Evolutionary conservation across 208 protist species (phyloP).

Genomic region (Crithidia expoeki): DNA sequence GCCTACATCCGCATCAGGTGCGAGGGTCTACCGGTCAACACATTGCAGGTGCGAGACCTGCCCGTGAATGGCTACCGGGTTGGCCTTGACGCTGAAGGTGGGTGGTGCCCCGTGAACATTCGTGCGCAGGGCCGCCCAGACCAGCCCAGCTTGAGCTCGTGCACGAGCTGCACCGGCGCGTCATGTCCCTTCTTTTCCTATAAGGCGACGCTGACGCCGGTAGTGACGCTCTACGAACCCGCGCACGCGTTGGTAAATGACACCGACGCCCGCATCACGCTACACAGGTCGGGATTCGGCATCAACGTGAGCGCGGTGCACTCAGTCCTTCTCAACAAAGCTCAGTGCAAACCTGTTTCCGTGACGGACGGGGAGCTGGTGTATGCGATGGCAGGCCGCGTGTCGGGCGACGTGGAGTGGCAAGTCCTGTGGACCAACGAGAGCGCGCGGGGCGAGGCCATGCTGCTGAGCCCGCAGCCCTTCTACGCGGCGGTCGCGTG

Average conservation of each 20-base stretch:
- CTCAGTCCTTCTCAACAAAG: slow-evolving; percentile 36
- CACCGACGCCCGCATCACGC: slow-evolving; percentile 23
- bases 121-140: slow-evolving; percentile 15
- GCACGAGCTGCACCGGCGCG: slow-evolving; percentile 31
- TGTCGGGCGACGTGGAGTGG: slow-evolving; percentile 22
- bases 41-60: slow-evolving; percentile 20
- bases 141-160: slow-evolving; percentile 38
- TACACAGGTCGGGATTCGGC: slow-evolving; percentile 41
- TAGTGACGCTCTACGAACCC: slow-evolving; percentile 39
- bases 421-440: slow-evolving; percentile 27
- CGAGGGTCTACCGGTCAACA: slow-evolving; percentile 23
- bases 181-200: slow-evolving; percentile 45
- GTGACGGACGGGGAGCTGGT: slow-evolving; percentile 33
- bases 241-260: slow-evolving; percentile 21
- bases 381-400: slow-evolving; percentile 36
- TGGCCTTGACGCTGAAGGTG: slow-evolving; percentile 34
- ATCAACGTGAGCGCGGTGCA: slow-evolving; percentile 24
- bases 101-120: slow-evolving; percentile 52
- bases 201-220: slow-evolving; percentile 30
- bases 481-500: slow-evolving; percentile 49
- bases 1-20: slow-evolving; percentile 39
- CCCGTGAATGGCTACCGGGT: slow-evolving; percentile 48
- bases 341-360: slow-evolving; percentile 24
- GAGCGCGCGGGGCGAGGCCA: slow-evolving; percentile 24
- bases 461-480: slow-evolving; percentile 35